Evolutionary conservation across 495 filamentous ascomycete species (phyloP), one percentile per base, ranked within the genome.

Genomic region (Talaromyces adpressus): DNA sequence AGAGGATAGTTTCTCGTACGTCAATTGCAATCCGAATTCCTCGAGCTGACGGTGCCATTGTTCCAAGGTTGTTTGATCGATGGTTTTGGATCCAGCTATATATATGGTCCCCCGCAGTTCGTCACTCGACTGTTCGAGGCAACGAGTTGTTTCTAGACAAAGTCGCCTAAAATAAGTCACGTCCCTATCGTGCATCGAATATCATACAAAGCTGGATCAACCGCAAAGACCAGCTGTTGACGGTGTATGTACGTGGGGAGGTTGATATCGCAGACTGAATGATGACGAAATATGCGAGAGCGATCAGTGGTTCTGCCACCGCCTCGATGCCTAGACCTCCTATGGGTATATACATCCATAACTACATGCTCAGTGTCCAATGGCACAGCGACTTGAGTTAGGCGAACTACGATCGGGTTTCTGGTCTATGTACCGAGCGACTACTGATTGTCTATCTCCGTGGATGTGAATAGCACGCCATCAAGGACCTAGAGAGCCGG

Each of bases 11-110:
- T 51, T 29, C 14, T 18, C 56, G 23, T 64, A 64, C 62, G 30
- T 64, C 62, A n/a, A 64, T 64, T 36, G 62, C 62, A 22, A 64
- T 57, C 22, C 54, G 62, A 16, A 64, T 64, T n/a, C 62, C 62
- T 52, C 54, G 34, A 2, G 22, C 9, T n/a, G 34, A 20, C 14
- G 22, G 5, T 22, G 34, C 62, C 62, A 64, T 64, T 25, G 34
- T 61, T 52, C 36, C 52, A 27, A n/a, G n/a, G 9, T 14, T 56
- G 22, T 18, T 14, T 56, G 12, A 8, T 56, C 27, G 52, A 27
- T n/a, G 9, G 11, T 27, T 22, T 9, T 23, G 16, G 4, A 54
- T 54, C 23, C 20, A 27, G 18, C 52, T 27, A 25, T 27, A 27
- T 25, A 53, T 53, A 56, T 56, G 20, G 41, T 56, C 30, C 52